phyloP scores from a whole-genome alignment of 2,329 filamentous ascomycete genomes.

The Rhytidhysteron rufulum region DNA sequence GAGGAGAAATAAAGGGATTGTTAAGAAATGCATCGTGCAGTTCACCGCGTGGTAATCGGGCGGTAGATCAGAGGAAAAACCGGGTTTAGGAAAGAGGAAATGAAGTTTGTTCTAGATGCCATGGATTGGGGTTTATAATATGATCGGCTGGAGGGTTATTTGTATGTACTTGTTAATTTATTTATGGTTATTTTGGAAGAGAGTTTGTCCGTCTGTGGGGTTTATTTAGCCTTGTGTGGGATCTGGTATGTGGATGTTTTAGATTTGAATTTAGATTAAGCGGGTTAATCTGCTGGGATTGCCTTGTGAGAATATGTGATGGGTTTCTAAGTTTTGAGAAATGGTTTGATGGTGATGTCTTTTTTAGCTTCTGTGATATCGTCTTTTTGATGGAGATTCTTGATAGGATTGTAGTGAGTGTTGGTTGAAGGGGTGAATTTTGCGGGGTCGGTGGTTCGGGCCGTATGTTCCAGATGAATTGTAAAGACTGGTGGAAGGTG shows the following conservation, averaged over 20 bases:
- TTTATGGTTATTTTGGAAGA: not conserved
- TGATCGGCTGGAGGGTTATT: not conserved
- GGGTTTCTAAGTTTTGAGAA: not conserved
- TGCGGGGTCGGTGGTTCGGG: not conserved
- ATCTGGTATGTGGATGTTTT: no score
- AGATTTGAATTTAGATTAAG: no score
- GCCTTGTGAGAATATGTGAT: not conserved
- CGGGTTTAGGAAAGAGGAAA: not conserved
- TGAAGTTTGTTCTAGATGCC: no score
- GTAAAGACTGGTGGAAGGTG: no score
- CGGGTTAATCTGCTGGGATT: not conserved
- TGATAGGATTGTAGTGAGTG: no score
- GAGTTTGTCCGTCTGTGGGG: no score
- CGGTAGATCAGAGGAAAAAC: not conserved
- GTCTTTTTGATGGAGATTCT: not conserved
- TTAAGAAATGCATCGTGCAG: conserved; percentile 8
- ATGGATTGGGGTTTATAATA: not conserved
- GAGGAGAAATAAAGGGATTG: conserved; percentile 8
- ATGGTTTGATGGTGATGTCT: not conserved
- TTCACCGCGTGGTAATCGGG: not conserved
- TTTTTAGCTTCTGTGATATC: no score
- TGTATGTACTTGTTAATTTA: not conserved
- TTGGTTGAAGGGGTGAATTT: not conserved
- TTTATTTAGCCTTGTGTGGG: no score
- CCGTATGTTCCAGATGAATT: not conserved